These are phyloP conservation scores for Sclerotinia nivalis DNA, from an alignment of 2,329 filamentous ascomycete genomes.

Conservation along the genomic window DNA sequence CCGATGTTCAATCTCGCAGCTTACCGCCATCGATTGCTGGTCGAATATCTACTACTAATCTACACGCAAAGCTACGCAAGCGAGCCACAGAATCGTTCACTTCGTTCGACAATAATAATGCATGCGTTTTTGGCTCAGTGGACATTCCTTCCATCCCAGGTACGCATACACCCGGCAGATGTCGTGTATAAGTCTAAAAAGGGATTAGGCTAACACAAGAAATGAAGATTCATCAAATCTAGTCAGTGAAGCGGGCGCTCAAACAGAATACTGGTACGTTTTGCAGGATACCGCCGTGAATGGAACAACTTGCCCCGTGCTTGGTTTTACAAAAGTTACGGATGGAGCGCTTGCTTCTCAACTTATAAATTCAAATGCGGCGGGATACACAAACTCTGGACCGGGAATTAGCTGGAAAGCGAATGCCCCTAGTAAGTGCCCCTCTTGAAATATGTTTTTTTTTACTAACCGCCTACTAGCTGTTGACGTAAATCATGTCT, in stretches of 20 bases:
- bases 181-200: not conserved
- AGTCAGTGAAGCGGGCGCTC: not conserved
- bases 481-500: slow-evolving; percentile 14
- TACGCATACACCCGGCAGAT: not conserved
- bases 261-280: slow-evolving; percentile 13
- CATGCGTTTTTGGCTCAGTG: not conserved
- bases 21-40: slow-evolving; percentile 4
- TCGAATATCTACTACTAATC: slow-evolving; percentile 2
- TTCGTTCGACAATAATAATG: not conserved
- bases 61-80: not conserved
- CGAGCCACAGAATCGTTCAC: not conserved
- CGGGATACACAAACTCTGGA: slow-evolving; percentile 3
- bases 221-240: slow-evolving; percentile 7
- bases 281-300: not conserved
- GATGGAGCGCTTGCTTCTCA: slow-evolving; percentile 11
- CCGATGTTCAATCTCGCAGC: not conserved
- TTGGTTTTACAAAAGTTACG: not conserved
- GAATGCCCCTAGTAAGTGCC: not conserved
- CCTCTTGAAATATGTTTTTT: fast-evolving
- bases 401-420: not conserved
- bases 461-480: not conserved
- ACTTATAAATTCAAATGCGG: slow-evolving; percentile 9
- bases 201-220: not conserved
- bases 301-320: not conserved
- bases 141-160: not conserved